phyloP scores from a whole-genome alignment of 225 moss, liverwort and hornwort species.

The Polytrichum formosum region DNA sequence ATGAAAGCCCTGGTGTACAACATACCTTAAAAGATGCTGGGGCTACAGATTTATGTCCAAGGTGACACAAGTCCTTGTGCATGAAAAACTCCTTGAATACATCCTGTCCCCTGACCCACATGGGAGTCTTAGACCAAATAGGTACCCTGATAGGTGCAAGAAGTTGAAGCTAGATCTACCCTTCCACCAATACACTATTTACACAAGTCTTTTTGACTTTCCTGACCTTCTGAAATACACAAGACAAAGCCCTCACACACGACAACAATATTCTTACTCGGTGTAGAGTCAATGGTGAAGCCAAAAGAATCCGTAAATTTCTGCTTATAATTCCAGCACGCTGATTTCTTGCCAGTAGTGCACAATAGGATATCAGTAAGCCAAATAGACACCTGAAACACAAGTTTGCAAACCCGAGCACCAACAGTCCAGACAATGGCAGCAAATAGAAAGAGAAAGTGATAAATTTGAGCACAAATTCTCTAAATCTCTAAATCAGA shows the following conservation, averaged over 20 bases:
- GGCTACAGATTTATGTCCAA: constrained; percentile 31
- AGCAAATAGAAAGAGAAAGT: no score
- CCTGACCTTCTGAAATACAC: neutral
- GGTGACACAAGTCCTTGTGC: constrained; percentile 51
- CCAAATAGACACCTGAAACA: neutral
- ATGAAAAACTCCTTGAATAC: constrained; percentile 68
- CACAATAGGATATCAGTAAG: constrained; percentile 6
- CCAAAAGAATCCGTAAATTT: constrained; percentile 45
- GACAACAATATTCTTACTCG: constrained; percentile 48
- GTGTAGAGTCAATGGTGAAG: constrained; percentile 30
- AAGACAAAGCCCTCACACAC: neutral
- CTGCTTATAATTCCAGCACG: constrained; percentile 68
- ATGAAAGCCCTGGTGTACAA: neutral
- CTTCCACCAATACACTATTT: no score
- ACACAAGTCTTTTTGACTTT: no score
- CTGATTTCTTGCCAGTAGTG: constrained; percentile 36
- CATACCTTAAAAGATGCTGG: constrained; percentile 37
- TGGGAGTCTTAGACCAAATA: constrained; percentile 28
- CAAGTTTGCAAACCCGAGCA: neutral
- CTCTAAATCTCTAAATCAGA: no score
- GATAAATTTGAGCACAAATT: no score
- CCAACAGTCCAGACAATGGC: neutral
- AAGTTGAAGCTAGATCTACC: no score
- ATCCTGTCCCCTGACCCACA: constrained; percentile 51
- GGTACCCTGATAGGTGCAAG: no score